Evolutionary conservation across 2,329 filamentous ascomycete genomes (phyloP).

Genomic region (Ophiostoma pallidulum): DNA sequence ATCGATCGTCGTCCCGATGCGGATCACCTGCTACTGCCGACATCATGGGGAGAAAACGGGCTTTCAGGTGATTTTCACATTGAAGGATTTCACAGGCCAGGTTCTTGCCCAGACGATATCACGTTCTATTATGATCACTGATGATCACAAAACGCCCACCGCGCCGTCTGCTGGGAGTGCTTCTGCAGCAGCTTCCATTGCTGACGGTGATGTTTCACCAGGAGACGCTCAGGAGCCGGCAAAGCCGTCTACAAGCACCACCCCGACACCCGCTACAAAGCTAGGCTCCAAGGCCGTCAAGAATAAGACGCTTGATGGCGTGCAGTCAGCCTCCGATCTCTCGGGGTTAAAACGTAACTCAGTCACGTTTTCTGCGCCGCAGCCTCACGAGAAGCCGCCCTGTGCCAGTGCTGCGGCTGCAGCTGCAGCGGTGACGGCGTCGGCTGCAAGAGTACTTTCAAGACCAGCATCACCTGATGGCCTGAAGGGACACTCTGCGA

Average conservation of each 20-base stretch:
- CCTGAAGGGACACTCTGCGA: constrained; percentile 55
- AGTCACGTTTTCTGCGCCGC: constrained; percentile 20
- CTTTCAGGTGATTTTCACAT: constrained; percentile 87
- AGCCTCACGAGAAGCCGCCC: not conserved
- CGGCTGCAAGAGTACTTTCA: constrained; percentile 50
- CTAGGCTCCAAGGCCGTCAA: constrained; percentile 21
- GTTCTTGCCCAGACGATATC: constrained; percentile 78
- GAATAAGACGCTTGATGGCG: constrained; percentile 40
- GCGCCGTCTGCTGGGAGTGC: constrained; percentile 15
- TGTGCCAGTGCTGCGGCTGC: not conserved
- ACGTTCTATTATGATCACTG: constrained; percentile 89
- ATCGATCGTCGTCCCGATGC: constrained; percentile 72
- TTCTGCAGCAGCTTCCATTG: constrained; percentile 8
- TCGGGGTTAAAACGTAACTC: constrained; percentile 47
- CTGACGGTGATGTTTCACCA: constrained; percentile 9
- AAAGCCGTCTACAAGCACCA: constrained; percentile 4
- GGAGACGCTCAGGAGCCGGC: constrained; percentile 9
- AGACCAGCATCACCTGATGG: constrained; percentile 63
- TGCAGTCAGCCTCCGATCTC: constrained; percentile 55
- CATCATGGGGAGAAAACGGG: constrained; percentile 91
- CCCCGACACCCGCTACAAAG: constrained; percentile 18
- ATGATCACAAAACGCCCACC: constrained; percentile 80
- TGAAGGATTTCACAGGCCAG: constrained; percentile 70
- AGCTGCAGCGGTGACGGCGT: constrained; percentile 19
- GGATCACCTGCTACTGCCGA: constrained; percentile 93